Percentiles rank a stretch among this genome's conserved stretches.
phyloP scores from a whole-genome alignment of 1,284 basidiomycete species.

The Grifola frondosa region DNA sequence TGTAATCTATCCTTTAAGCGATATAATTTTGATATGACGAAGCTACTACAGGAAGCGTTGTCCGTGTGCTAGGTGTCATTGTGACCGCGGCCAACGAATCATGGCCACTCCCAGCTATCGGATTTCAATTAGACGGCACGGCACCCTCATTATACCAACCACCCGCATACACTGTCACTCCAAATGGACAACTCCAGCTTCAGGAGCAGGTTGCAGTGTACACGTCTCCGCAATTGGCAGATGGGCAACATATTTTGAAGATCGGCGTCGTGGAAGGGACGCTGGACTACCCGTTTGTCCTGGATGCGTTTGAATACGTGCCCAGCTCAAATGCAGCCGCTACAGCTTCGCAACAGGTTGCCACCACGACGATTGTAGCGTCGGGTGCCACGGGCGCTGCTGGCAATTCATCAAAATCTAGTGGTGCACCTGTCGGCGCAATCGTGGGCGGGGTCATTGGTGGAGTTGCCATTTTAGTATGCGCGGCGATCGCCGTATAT shows the following conservation, averaged over 20 bases:
- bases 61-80: conserved; percentile 10
- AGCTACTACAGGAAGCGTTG: conserved; percentile 12
- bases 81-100: neutral
- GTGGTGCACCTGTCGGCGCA: conserved; percentile 8
- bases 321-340: conserved; percentile 6
- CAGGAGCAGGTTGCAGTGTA: too few relatives aligned
- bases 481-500: conserved; percentile 7
- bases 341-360: conserved; percentile 4
- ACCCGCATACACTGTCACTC: conserved; percentile 14
- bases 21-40: neutral
- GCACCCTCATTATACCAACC: neutral
- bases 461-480: conserved; percentile 11
- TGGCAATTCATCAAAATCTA: neutral
- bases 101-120: conserved; percentile 3
- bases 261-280: conserved; percentile 10
- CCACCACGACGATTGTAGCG: conserved; percentile 2
- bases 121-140: conserved; percentile 11
- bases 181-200: neutral
- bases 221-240: too few relatives aligned
- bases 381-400: neutral
- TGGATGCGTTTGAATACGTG: conserved; percentile 12
- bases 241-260: conserved; percentile 6
- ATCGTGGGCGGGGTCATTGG: conserved; percentile 20
- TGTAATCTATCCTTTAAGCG: neutral
- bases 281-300: conserved; percentile 9